Base-by-base conservation (phyloP, 2,329 filamentous ascomycete genomes). In the Phialophora expanda region DNA sequence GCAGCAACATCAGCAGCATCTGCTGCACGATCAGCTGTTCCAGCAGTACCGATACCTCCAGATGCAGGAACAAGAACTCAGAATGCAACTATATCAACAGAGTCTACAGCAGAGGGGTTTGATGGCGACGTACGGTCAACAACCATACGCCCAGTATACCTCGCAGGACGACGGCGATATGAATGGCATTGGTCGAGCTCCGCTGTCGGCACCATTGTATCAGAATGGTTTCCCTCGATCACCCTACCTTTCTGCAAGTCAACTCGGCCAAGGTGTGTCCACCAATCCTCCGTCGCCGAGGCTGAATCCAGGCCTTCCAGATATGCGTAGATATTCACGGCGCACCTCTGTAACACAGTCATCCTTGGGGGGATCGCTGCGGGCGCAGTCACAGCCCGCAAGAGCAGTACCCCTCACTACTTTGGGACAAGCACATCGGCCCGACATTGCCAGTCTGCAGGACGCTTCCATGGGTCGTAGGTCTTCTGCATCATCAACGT, bases 371-470 rank as follows among this genome's bases (percentile, higher is more conserved):
- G 76, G 75, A 32, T 79, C 77, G 24, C 67, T 82, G 32, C 75
- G 81, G 62, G 81, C 81, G n/a, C 81, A 83, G 26, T 83, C 81
- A n/a, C 81, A 83, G 64, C 81, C 81, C 61, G 80, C 81, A n/a
- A 76, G 81, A 26, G 73, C 78, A n/a, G 70, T 81, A 20, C 76
- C 68, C 4, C 20, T 78, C 59, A 77, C 78, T 28, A 72, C 66
- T 46, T 75, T 78, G 62, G 71, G 73, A 8, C 75, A 76, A 12
- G 66, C 78, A 9, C 78, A 77, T 66, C 73, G 75, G 22, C 69
- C 74, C 17, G 76, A 75, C 46, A 51, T 69, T n/a, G 64, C 73
- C 44, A 76, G 78, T 14, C 66, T 66, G 26, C 73, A 75, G 20
- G 76, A 76, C 50, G 58, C 62, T 50, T 71, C 75, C 32, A 76